Conservation (phyloP, 805 yeast genomes). For the Kluyveromyces nonfermentans region DNA sequence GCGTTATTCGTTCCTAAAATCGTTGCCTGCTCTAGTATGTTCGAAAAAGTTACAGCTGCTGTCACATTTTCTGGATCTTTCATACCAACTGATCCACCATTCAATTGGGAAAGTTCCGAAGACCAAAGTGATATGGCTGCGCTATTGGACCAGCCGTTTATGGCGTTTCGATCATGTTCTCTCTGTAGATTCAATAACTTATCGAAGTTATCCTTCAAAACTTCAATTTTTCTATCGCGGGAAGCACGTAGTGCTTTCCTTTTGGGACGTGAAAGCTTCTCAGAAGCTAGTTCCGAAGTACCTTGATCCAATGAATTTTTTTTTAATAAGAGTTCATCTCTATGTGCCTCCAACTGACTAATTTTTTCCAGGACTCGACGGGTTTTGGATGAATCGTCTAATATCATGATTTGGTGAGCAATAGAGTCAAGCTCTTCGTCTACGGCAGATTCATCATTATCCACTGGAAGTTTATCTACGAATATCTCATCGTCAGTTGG, state of each 20-base stretch:
- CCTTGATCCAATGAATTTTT: conserved; percentile 11
- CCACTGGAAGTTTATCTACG: conserved; percentile 4
- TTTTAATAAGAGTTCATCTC: conserved; percentile 16
- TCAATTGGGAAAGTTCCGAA: neutral
- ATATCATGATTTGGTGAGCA: conserved; percentile 30
- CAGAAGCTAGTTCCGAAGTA: conserved; percentile 12
- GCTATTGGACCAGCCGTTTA: neutral
- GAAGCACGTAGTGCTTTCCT: conserved; percentile 12
- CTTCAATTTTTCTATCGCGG: conserved; percentile 17
- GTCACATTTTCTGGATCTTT: neutral
- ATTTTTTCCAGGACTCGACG: conserved; percentile 17
- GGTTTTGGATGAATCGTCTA: conserved; percentile 29
- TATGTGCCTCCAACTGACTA: conserved; percentile 23
- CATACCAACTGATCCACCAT: neutral
- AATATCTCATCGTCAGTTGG: conserved; percentile 27
- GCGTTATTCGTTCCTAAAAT: conserved; percentile 2
- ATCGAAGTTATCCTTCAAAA: neutral
- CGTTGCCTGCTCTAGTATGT: conserved; percentile 2
- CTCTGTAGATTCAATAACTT: neutral
- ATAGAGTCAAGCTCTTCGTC: conserved; percentile 24
- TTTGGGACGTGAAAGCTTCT: conserved; percentile 17
- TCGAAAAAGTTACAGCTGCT: neutral
- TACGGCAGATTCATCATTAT: conserved; percentile 6
- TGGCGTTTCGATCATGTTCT: neutral
- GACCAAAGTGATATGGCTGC: neutral